Evolutionary conservation across 805 yeast species (phyloP).

Genomic region (Blastobotrys chiropterorum): DNA sequence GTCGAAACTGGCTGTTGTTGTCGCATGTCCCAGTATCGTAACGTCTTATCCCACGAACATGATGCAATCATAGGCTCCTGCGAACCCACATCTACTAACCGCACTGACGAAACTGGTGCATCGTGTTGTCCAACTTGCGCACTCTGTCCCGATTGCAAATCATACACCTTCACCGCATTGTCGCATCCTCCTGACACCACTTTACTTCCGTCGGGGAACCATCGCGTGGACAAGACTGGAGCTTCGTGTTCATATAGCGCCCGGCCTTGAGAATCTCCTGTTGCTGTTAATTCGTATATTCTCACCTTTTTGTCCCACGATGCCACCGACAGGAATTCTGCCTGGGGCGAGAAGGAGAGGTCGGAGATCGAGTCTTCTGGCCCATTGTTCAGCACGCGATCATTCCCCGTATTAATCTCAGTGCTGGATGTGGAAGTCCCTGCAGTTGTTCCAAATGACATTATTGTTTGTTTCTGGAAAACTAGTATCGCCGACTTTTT

Average conservation of each 20-base stretch:
- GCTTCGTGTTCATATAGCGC: conserved; percentile 87
- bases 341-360: conserved; percentile 78
- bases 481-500: not conserved
- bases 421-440: conserved; percentile 1
- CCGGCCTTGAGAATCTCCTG: conserved; percentile 78
- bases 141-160: conserved; percentile 72
- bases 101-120: conserved; percentile 66
- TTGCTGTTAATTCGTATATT: conserved; percentile 73
- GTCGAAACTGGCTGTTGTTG: conserved; percentile 72
- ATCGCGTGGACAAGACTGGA: conserved; percentile 75
- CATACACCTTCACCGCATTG: conserved; percentile 77
- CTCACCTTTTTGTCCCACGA: conserved; percentile 96
- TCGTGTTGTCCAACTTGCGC: conserved; percentile 84
- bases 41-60: conserved; percentile 95
- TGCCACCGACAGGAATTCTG: conserved; percentile 71
- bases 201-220: conserved; percentile 83
- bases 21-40: conserved; percentile 92
- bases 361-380: conserved; percentile 92
- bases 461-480: not conserved
- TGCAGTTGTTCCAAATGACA: not conserved
- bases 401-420: conserved; percentile 16
- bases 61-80: conserved; percentile 63
- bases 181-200: conserved; percentile 89
- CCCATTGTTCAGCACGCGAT: conserved; percentile 48
- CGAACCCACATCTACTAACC: conserved; percentile 70